A percentile compares a stretch with the other conserved stretches of the same genome.
phyloP scores from a whole-genome alignment of 345 rosid genomes.

The Streptanthus diversifolius region DNA sequence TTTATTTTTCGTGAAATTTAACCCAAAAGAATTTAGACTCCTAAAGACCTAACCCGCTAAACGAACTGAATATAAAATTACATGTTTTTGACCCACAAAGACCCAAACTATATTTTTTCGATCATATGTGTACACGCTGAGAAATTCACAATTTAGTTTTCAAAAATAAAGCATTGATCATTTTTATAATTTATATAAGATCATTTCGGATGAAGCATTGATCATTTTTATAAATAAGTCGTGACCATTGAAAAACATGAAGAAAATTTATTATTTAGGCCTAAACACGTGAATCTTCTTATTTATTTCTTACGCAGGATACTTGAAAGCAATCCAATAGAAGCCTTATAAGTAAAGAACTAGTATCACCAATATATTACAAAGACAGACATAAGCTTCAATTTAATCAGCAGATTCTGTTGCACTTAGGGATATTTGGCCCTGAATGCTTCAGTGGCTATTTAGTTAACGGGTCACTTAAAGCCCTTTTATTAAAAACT shows the following conservation, averaged over 20 bases:
- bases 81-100: neutral
- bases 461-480: slow-evolving; percentile 22
- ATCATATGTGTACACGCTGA: too few species aligned
- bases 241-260: too few species aligned
- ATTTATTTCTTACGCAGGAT: neutral
- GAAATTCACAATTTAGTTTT: too few species aligned
- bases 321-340: slow-evolving; percentile 30
- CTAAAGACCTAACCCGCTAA: too few species aligned
- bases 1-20: neutral
- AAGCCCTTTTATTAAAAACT: neutral
- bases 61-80: too few species aligned
- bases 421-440: slow-evolving; percentile 28
- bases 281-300: neutral
- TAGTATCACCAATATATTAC: slow-evolving; percentile 20
- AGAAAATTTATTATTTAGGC: too few species aligned
- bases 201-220: too few species aligned
- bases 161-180: too few species aligned
- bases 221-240: too few species aligned
- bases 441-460: slow-evolving; percentile 1
- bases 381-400: slow-evolving; percentile 13
- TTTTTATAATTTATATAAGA: too few species aligned
- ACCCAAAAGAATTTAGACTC: neutral
- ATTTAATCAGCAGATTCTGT: neutral
- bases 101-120: neutral
- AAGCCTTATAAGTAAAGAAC: slow-evolving; percentile 33